Conservation (phyloP, 805 yeast species). For the Yamadazyma akitaensis region DNA sequence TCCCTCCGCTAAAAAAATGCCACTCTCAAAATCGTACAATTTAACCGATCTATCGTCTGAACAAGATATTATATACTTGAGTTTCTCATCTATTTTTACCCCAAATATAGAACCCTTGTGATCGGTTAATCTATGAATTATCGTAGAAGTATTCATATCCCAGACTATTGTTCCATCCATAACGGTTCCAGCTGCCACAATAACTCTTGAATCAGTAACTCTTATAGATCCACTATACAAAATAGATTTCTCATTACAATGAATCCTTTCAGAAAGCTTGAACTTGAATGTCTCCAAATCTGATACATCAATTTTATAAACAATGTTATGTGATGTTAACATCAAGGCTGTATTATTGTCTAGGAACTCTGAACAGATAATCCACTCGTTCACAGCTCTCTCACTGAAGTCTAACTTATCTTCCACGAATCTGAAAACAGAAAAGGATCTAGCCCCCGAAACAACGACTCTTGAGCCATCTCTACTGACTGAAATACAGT, state of each 20-base stretch:
- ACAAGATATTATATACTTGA: slow-evolving; percentile 65
- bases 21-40: slow-evolving; percentile 61
- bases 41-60: slow-evolving; percentile 92
- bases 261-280: slow-evolving; percentile 26
- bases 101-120: slow-evolving; percentile 94
- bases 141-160: slow-evolving; percentile 47
- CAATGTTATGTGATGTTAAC: slow-evolving; percentile 77
- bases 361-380: slow-evolving; percentile 56
- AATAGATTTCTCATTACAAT: slow-evolving; percentile 72
- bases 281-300: slow-evolving; percentile 20
- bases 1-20: slow-evolving; percentile 65
- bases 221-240: slow-evolving; percentile 82
- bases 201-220: slow-evolving; percentile 33
- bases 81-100: slow-evolving; percentile 58
- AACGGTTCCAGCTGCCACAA: slow-evolving; percentile 88
- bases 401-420: slow-evolving; percentile 27
- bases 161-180: slow-evolving; percentile 84
- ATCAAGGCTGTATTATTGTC: slow-evolving; percentile 38
- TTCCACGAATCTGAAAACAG: slow-evolving; percentile 32
- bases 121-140: slow-evolving; percentile 56
- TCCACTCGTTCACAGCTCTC: slow-evolving; percentile 73
- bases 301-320: slow-evolving; percentile 34
- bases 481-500: slow-evolving; percentile 53
- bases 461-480: slow-evolving; percentile 34
- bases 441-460: slow-evolving; percentile 74